Evolutionary conservation across 345 rosid species (phyloP).

Genomic region (Bruguiera parviflora): DNA sequence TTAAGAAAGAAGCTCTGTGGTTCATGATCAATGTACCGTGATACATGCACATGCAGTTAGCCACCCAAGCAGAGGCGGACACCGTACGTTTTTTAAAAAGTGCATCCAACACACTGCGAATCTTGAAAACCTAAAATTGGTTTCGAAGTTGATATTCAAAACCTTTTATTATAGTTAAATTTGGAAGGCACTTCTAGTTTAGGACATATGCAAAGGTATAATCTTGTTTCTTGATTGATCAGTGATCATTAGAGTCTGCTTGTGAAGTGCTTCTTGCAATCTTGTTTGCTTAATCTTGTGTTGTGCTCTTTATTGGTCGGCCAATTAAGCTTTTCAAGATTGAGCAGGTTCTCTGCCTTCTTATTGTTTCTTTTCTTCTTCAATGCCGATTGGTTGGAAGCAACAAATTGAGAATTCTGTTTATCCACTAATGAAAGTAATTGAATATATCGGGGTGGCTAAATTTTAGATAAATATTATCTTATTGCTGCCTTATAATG

Average conservation of each 20-base stretch:
- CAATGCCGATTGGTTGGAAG: not conserved
- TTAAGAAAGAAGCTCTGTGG: too few relatives aligned
- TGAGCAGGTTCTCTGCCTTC: not conserved
- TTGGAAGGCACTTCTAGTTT: constrained; percentile 31
- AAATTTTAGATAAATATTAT: not conserved
- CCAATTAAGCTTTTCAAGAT: not conserved
- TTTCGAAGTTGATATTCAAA: constrained; percentile 19
- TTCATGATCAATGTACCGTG: not conserved
- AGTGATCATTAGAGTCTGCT: too few relatives aligned
- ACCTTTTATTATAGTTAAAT: constrained; percentile 48
- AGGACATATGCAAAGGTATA: not conserved
- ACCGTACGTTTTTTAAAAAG: constrained; percentile 18
- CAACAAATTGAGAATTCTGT: constrained; percentile 1
- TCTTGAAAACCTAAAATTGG: constrained; percentile 42
- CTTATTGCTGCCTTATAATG: not conserved
- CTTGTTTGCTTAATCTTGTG: not conserved
- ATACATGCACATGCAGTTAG: constrained; percentile 16
- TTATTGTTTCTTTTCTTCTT: not conserved
- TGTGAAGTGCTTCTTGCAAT: not conserved
- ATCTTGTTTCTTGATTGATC: not conserved
- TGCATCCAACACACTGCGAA: constrained; percentile 29
- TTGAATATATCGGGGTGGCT: too few relatives aligned
- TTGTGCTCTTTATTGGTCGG: not conserved
- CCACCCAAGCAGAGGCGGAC: constrained; percentile 25
- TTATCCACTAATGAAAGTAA: too few relatives aligned